Base-by-base conservation (phyloP, 2,329 filamentous ascomycete species). In the Sodiomyces alkalinus region DNA sequence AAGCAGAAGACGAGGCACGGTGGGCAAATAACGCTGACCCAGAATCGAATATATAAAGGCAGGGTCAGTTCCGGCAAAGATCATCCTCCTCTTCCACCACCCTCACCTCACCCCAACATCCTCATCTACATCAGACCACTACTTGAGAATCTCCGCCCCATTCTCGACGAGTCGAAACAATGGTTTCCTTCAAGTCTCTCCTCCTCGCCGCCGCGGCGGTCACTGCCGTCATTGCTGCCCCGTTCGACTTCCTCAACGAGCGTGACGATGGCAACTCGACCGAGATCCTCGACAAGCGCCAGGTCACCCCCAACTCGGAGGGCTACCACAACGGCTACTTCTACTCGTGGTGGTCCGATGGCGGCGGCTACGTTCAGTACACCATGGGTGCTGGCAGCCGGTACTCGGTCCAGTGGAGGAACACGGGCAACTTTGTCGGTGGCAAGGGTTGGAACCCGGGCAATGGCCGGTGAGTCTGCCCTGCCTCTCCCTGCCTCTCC, bases 331-430 rank as follows among this genome's bases (percentile, higher is more conserved):
- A 68, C 40, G 67, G 67, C 30, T 74, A 58, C 52, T 74, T 63
- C 54, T 74, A 66, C 48, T 68, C 62, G 7, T 72, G 59, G 54
- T 74, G 65, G 65, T 68, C 60, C 31, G 67, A 73, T 33, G 60
- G 61, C 17, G 52, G 47, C n/a, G 56, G 51, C 20, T 43, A 49
- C 22, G 61, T 64, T 6, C 61, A 52, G 21, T 74, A 73, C 52
- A 66, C 58, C 42, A 73, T 71, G 47, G 60, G 56, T 13, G 45
- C 47, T 4, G 59, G 47, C 13, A 66, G 68, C 15, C 44, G 47
- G 34, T 70, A 68, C 53, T 58, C 52, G 35, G 51, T 64, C 6
- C 49, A 29, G 4, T 72, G 66, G 66, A 47, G 48, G 19, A 60
- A 56, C 38, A 51, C 51, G 11, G 57, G 54, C 36, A 58, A 63